Evolutionary conservation across 768 basidiomycete species (phyloP).

Genomic region (Auriscalpium vulgare): DNA sequence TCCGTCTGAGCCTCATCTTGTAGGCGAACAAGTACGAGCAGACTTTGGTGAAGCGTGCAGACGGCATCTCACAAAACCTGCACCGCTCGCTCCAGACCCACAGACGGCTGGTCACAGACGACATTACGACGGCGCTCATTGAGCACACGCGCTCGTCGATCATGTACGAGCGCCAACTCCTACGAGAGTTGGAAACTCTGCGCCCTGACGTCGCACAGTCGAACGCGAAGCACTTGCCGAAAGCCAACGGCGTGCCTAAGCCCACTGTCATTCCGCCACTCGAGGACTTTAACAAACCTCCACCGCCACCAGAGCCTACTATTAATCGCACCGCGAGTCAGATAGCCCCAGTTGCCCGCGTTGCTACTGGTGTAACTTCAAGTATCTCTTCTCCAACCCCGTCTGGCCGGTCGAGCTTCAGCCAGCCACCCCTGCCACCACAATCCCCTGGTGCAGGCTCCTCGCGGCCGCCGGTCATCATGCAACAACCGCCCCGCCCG

Average conservation of each 20-base stretch:
- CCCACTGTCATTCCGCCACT: constrained; percentile 55
- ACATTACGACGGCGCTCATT: constrained; percentile 81
- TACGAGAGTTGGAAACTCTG: constrained; percentile 84
- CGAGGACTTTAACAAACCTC: constrained; percentile 46
- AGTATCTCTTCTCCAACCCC: constrained; percentile 8
- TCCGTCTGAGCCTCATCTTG: background rate
- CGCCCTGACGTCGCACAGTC: constrained; percentile 67
- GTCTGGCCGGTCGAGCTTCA: constrained; percentile 17
- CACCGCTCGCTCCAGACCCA: constrained; percentile 82
- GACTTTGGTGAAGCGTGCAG: constrained; percentile 73
- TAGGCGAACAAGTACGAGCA: constrained; percentile 91
- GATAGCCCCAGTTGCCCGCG: constrained; percentile 11
- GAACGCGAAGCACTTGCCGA: constrained; percentile 45
- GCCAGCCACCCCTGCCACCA: constrained; percentile 28
- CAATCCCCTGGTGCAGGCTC: constrained; percentile 52
- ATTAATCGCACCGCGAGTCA: constrained; percentile 15
- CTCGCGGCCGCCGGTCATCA: constrained; percentile 24
- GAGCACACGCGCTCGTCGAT: constrained; percentile 90
- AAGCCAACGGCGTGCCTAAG: constrained; percentile 44
- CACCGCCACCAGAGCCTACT: constrained; percentile 18
- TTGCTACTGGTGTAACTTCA: constrained; percentile 1
- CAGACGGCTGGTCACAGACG: constrained; percentile 82
- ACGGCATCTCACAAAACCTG: constrained; percentile 90
- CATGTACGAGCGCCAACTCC: constrained; percentile 83
- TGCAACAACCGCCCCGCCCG: constrained; percentile 8